Evolutionary conservation across 2,329 filamentous ascomycete species (phyloP).

Genomic region (Tolypocladium guangdongense): DNA sequence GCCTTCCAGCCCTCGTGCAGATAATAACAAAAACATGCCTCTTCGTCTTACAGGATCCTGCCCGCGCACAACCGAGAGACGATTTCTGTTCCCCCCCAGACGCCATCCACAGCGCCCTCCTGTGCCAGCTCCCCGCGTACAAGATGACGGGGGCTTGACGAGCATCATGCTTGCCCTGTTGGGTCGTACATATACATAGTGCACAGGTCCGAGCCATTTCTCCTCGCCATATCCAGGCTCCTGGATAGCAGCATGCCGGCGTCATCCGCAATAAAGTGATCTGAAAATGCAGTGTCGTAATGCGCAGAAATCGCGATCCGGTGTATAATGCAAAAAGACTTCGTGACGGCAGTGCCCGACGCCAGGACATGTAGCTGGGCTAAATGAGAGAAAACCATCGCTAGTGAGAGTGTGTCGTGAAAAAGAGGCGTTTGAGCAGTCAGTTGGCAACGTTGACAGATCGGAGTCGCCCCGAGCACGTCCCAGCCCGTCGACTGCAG

Average conservation of each 20-base stretch:
- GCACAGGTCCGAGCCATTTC: not conserved
- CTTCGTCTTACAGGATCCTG: not conserved
- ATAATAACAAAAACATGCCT: not conserved
- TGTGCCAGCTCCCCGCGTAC: not conserved
- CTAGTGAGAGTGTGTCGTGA: constrained; percentile 10
- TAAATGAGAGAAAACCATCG: constrained; percentile 20
- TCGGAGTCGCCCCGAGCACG: too few relatives aligned
- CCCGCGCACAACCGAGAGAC: not conserved
- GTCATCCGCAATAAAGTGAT: not conserved
- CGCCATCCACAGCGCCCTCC: not conserved
- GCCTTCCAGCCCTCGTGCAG: constrained; percentile 1
- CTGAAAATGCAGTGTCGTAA: not conserved
- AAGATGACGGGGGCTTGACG: not conserved
- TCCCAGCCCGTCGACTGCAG: too few relatives aligned
- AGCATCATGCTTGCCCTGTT: not conserved
- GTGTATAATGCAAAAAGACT: constrained; percentile 10
- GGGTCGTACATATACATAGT: not conserved
- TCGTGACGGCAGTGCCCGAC: constrained; percentile 14
- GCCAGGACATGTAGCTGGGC: constrained; percentile 5
- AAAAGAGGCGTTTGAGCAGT: not conserved
- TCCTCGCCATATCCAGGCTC: not conserved
- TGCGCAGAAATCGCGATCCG: not conserved
- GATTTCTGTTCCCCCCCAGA: not conserved
- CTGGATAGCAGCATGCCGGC: not conserved
- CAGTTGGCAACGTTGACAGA: not conserved